Percentiles rank a stretch among this genome's conserved stretches.
phyloP scores from a whole-genome alignment of 1,139 yeast species.

The Blastobotrys buckinghamii region DNA sequence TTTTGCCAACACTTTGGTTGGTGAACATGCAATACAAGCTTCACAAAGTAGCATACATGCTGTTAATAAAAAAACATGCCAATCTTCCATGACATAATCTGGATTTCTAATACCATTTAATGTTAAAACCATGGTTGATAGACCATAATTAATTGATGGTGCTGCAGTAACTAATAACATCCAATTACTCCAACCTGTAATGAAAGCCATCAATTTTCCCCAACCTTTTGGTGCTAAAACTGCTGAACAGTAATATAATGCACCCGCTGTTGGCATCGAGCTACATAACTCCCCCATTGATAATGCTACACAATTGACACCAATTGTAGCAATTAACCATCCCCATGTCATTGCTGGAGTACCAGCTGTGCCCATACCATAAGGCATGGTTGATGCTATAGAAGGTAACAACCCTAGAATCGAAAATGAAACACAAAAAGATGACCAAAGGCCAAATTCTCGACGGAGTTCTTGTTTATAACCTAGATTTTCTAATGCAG shows the following conservation, averaged over 20 bases:
- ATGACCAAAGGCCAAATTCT: slow-evolving; percentile 49
- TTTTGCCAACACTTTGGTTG: slow-evolving; percentile 52
- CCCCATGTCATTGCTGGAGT: slow-evolving; percentile 59
- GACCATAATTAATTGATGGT: slow-evolving; percentile 58
- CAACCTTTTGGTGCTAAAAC: not conserved
- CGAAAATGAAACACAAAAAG: slow-evolving; percentile 63
- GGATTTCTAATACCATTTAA: slow-evolving; percentile 37
- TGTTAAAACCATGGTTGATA: slow-evolving; percentile 58
- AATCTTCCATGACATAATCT: slow-evolving; percentile 41
- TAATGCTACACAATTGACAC: slow-evolving; percentile 40
- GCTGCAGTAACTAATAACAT: slow-evolving; percentile 51
- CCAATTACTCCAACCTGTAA: slow-evolving; percentile 39
- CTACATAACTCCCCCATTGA: slow-evolving; percentile 3
- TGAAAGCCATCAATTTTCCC: not conserved
- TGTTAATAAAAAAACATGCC: slow-evolving; percentile 48
- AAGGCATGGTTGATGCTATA: slow-evolving; percentile 39
- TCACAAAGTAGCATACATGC: slow-evolving; percentile 49
- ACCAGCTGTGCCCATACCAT: slow-evolving; percentile 47
- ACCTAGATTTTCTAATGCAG: slow-evolving; percentile 45
- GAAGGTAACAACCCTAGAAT: slow-evolving; percentile 66
- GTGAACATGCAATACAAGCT: slow-evolving; percentile 34
- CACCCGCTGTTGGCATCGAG: slow-evolving; percentile 2
- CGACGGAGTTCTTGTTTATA: slow-evolving; percentile 70
- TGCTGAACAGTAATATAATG: slow-evolving; percentile 1
- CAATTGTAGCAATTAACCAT: slow-evolving; percentile 50